A percentile compares a stretch with the other conserved stretches of the same genome.
phyloP scores from a whole-genome alignment of 2,329 filamentous ascomycete species.

The Fusarium falciforme region DNA sequence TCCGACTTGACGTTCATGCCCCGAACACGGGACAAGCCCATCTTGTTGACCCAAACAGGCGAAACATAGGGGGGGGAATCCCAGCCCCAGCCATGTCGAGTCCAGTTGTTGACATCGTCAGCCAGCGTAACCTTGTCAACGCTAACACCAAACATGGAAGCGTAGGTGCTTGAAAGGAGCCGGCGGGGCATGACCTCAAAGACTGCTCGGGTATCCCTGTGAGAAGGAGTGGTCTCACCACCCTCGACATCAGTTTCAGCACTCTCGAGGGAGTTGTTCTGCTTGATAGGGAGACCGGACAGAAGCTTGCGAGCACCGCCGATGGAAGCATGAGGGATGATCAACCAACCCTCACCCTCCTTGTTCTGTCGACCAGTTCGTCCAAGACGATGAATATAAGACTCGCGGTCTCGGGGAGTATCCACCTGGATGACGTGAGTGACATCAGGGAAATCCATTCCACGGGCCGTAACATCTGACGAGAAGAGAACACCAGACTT shows the following conservation, averaged over 20 bases:
- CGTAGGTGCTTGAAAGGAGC: conserved; percentile 60
- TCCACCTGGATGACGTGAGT: conserved; percentile 84
- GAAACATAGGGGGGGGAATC: conserved; percentile 56
- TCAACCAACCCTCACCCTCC: conserved; percentile 76
- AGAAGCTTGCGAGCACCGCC: conserved; percentile 62
- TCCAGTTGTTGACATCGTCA: conserved; percentile 65
- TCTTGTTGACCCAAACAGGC: conserved; percentile 42
- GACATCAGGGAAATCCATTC: conserved; percentile 85
- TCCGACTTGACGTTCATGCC: conserved; percentile 51
- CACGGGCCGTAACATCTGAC: conserved; percentile 83
- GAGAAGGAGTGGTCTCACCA: conserved; percentile 57
- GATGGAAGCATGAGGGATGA: conserved; percentile 69
- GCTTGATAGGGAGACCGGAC: conserved; percentile 69
- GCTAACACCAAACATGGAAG: conserved; percentile 66
- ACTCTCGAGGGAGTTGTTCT: conserved; percentile 62
- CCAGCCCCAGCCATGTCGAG: conserved; percentile 63
- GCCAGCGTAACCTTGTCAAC: conserved; percentile 55
- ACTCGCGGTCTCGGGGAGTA: conserved; percentile 71
- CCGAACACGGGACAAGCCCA: conserved; percentile 45
- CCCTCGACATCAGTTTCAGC: conserved; percentile 65
- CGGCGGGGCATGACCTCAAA: conserved; percentile 54
- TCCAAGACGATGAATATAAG: conserved; percentile 82
- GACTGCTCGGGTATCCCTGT: conserved; percentile 57
- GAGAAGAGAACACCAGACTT: conserved; percentile 76
- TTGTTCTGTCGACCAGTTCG: conserved; percentile 82